Evolutionary conservation across 495 filamentous ascomycete species (phyloP), one percentile per base, ranked within the genome.

Genomic region (Lasiosphaeria miniovina): DNA sequence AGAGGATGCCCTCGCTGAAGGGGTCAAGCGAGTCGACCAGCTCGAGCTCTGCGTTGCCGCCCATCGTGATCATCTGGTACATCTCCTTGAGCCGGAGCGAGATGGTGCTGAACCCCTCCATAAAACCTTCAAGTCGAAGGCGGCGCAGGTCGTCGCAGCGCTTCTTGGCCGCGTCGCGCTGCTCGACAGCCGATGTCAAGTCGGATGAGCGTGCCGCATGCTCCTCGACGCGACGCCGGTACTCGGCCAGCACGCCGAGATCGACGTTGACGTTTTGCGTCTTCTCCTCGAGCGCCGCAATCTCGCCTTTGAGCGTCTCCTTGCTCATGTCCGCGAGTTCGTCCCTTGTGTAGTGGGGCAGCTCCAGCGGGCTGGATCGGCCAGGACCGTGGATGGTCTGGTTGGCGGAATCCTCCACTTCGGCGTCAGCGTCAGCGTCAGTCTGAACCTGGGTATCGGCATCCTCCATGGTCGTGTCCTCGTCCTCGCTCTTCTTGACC

Each of bases 1-100:
- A 98, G 40, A 97, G 73, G 58, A 98, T 98, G 6, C 94, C 94
- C 69, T 98, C 94, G 5, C 90, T 91, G 79, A 98, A 98, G 4
- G 94, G 94, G 73, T 98, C 94, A 4, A 98, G 78, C 1, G 86
- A 90, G 74, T 98, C 94, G 24, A 98, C 94, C 34, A 98, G 85
- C 71, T 98, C 94, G 12, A 98, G 80, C 78, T 98, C 95, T 7
- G 94, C 94, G 67, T 98, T 98, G 46, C 94, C 94, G 61, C 94
- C 94, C 94, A 98, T 98, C 34, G 94, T 98, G 74, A 98, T 98
- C 94, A 98, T 97, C 74, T 98, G 94, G 77, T 98, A 98, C 94
- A 98, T 98, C 73, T 98, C 94, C 78, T 98, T 98, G 55, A 98
- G 79, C 3, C 93, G 88, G 24, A 96, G 77, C n/a, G 93, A 96